phyloP scores from a whole-genome alignment of 2,329 filamentous ascomycete species.

The Aspergillus sergii region DNA sequence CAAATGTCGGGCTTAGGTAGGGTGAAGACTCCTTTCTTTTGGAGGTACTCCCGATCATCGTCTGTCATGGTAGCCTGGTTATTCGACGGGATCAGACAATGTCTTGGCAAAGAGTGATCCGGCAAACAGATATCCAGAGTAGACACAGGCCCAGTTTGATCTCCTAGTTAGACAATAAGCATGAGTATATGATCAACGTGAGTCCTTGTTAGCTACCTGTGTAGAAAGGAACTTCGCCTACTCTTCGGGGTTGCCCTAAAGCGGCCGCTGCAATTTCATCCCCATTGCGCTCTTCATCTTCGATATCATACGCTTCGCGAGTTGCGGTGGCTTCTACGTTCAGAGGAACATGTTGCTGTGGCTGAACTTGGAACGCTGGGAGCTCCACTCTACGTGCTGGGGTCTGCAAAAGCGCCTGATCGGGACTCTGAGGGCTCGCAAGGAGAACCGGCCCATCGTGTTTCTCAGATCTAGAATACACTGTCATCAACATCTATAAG shows the following conservation, averaged over 20 bases:
- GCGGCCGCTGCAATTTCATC: background rate
- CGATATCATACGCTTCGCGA: background rate
- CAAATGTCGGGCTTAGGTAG: slow-evolving; percentile 33
- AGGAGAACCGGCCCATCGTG: background rate
- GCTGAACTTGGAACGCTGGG: background rate
- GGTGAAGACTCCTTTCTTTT: slow-evolving; percentile 38
- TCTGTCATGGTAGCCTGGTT: background rate
- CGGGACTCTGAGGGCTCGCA: background rate
- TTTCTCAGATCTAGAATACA: background rate
- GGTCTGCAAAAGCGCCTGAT: background rate
- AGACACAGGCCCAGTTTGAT: background rate
- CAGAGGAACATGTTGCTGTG: background rate
- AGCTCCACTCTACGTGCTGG: background rate
- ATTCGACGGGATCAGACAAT: background rate
- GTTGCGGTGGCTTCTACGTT: background rate
- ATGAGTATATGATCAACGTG: background rate
- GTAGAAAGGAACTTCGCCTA: background rate
- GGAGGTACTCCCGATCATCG: slow-evolving; percentile 26
- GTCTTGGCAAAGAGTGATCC: background rate
- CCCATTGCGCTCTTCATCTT: background rate
- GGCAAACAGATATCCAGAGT: background rate
- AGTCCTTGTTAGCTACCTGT: background rate
- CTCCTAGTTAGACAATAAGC: background rate
- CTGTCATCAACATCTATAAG: background rate
- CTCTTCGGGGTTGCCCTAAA: background rate